Percentiles rank a stretch among this genome's conserved stretches.
phyloP scores from a whole-genome alignment of 257 asterid genomes.

The Mentha longifolia region DNA sequence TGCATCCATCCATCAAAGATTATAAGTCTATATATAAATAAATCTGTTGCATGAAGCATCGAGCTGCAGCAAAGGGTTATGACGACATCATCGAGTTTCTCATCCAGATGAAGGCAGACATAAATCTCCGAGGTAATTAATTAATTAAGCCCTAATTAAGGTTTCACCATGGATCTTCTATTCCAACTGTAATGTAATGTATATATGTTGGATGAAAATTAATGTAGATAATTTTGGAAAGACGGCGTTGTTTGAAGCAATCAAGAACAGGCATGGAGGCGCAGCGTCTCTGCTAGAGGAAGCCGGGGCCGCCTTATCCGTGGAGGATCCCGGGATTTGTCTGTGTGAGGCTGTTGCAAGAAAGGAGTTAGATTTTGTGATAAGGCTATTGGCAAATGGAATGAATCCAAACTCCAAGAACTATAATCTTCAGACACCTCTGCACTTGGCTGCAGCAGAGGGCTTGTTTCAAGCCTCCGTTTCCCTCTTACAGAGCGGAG shows the following conservation, averaged over 20 bases:
- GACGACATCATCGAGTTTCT: slow-evolving; percentile 57
- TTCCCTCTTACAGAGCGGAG: slow-evolving; percentile 63
- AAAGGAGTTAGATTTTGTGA: slow-evolving; percentile 48
- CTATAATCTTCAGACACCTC: slow-evolving; percentile 67
- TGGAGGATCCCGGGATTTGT: slow-evolving; percentile 53
- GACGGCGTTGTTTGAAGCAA: slow-evolving; percentile 68
- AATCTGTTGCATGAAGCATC: slow-evolving; percentile 65
- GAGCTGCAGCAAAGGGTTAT: slow-evolving; percentile 67
- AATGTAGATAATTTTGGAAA: slow-evolving; percentile 61
- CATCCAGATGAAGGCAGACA: slow-evolving; percentile 47
- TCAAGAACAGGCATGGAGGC: slow-evolving; percentile 57
- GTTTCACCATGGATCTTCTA: no score
- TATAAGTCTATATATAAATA: no score
- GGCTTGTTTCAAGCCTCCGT: slow-evolving; percentile 48
- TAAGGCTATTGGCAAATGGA: slow-evolving; percentile 53
- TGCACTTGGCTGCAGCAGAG: slow-evolving; percentile 74
- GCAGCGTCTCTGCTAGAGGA: slow-evolving; percentile 54
- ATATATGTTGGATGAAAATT: background rate
- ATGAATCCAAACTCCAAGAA: slow-evolving; percentile 71
- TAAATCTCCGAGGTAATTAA: slow-evolving; percentile 61
- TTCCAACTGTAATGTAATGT: no score
- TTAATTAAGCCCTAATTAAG: no score
- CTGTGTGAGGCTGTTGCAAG: slow-evolving; percentile 66
- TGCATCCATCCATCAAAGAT: no score
- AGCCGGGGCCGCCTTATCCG: slow-evolving; percentile 54